Conservation (phyloP, 805 yeast species). For the Monosporozyma aerobia region DNA sequence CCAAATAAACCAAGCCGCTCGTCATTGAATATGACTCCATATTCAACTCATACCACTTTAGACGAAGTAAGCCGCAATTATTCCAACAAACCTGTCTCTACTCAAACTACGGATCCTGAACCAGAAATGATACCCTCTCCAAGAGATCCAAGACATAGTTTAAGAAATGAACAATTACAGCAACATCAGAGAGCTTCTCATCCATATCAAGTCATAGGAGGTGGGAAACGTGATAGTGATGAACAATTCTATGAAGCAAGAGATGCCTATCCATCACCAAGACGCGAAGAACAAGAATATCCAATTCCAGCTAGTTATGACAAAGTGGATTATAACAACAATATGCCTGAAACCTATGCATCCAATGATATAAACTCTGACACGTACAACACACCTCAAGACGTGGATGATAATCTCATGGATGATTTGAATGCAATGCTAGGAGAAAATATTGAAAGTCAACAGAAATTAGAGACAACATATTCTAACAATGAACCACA, state of each 20-base stretch:
- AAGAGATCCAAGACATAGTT: background rate
- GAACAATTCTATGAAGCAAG: background rate
- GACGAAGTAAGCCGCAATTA: slow-evolving; percentile 13
- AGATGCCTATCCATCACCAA: background rate
- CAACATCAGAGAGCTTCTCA: background rate
- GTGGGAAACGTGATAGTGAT: background rate
- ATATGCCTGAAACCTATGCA: background rate
- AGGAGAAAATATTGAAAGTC: slow-evolving; percentile 9
- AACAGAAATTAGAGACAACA: background rate
- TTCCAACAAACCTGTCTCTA: slow-evolving; percentile 2
- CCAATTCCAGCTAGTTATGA: background rate
- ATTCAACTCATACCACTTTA: slow-evolving; percentile 16
- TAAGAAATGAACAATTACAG: background rate
- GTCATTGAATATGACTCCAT: slow-evolving; percentile 18
- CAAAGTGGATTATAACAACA: background rate
- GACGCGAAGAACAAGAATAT: background rate
- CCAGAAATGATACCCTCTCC: background rate
- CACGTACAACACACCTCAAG: background rate
- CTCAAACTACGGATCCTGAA: background rate
- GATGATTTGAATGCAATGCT: slow-evolving; percentile 21
- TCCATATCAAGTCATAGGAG: background rate
- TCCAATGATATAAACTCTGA: background rate
- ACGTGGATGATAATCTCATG: slow-evolving; percentile 9
- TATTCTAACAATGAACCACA: background rate
- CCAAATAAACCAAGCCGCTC: background rate